These are phyloP conservation scores for Boletus rubropictus DNA, from an alignment of 768 basidiomycete species.

Conservation along the genomic window DNA sequence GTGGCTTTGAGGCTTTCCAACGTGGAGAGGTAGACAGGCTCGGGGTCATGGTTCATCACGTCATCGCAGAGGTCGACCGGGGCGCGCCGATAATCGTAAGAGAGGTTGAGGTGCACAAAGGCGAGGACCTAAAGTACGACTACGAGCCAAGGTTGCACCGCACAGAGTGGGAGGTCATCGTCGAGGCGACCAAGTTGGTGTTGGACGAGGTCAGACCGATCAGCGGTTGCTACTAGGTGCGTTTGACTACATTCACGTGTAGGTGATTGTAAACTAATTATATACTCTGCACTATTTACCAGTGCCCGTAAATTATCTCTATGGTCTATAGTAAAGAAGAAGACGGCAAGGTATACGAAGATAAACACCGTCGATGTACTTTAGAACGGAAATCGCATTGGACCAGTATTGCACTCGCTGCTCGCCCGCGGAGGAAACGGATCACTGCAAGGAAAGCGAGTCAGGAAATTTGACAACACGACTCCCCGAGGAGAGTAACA, in stretches of 20 bases:
- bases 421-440: conserved; percentile 12
- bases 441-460: conserved; percentile 11
- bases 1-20: conserved; percentile 86
- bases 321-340: conserved; percentile 5
- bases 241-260: conserved; percentile 4
- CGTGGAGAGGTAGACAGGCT: conserved; percentile 71
- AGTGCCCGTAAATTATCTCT: conserved; percentile 17
- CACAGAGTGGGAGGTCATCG: conserved; percentile 88
- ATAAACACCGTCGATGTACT: conserved; percentile 8
- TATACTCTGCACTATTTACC: conserved; percentile 7
- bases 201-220: conserved; percentile 46
- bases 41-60: conserved; percentile 92
- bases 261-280: conserved; percentile 15
- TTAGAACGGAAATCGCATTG: conserved; percentile 28
- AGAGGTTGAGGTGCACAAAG: conserved; percentile 67
- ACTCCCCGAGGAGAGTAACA: not conserved
- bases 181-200: conserved; percentile 71
- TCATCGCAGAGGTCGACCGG: conserved; percentile 88
- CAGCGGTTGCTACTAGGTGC: conserved; percentile 1
- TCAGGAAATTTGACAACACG: not conserved
- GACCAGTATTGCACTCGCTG: conserved; percentile 6
- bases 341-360: not conserved
- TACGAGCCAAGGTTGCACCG: conserved; percentile 75
- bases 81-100: conserved; percentile 83
- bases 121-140: conserved; percentile 57